A percentile compares a stretch with the other conserved stretches of the same genome.
These are phyloP conservation scores for Endothia cerciana DNA, from an alignment of 2,329 filamentous ascomycete species.

Conservation along the genomic window DNA sequence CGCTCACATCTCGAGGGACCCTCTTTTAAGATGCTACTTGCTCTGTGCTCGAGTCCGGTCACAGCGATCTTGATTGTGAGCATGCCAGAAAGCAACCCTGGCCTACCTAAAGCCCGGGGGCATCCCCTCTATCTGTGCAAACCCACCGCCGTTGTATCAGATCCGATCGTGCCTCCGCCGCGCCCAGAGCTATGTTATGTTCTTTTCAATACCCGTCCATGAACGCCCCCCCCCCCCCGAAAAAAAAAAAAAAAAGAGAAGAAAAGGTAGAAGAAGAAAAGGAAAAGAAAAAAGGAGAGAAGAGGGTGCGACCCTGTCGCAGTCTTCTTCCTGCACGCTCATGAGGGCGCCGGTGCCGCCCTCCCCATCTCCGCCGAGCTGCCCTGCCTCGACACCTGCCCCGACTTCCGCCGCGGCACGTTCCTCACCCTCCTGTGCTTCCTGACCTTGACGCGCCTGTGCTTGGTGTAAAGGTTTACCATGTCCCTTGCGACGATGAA, in stretches of 20 bases:
- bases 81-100: neutral
- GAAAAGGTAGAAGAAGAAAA: neutral
- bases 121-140: neutral
- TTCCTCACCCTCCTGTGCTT: constrained; percentile 59
- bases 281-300: neutral
- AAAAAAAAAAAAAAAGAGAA: neutral
- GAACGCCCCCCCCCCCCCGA: no score
- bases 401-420: constrained; percentile 34
- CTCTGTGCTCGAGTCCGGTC: no score
- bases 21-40: no score
- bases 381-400: constrained; percentile 33
- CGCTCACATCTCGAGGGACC: neutral
- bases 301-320: neutral
- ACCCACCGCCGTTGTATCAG: neutral
- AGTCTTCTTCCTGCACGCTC: no score
- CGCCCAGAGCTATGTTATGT: neutral
- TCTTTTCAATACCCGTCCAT: neutral
- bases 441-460: constrained; percentile 61
- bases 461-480: constrained; percentile 65
- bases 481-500: constrained; percentile 82
- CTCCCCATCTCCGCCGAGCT: constrained; percentile 14
- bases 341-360: neutral
- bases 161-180: neutral
- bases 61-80: neutral
- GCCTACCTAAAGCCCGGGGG: neutral